Conservation (phyloP, 2,329 filamentous ascomycete species). For the Colletotrichum orbiculare region DNA sequence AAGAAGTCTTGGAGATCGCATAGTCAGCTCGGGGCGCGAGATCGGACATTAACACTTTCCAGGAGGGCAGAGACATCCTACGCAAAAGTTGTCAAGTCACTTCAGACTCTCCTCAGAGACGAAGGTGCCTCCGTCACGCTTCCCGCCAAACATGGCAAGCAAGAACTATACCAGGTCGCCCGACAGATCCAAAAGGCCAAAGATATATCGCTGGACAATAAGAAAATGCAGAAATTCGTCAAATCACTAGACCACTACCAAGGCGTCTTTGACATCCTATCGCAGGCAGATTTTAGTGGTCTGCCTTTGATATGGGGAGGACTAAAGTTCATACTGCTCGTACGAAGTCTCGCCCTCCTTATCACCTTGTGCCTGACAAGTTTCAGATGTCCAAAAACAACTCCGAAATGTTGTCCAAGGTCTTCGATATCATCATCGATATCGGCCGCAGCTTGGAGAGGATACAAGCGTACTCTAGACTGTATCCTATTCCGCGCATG, state of each 20-base stretch:
- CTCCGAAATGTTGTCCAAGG: constrained; percentile 38
- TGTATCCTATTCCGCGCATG: constrained; percentile 42
- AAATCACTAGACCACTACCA: constrained; percentile 40
- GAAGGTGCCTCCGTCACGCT: constrained; percentile 35
- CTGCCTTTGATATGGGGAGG: constrained; percentile 43
- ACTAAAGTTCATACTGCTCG: constrained; percentile 37
- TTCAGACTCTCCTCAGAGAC: constrained; percentile 38
- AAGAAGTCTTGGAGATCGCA: neutral
- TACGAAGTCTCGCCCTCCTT: neutral
- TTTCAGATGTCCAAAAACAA: constrained; percentile 41
- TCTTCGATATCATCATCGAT: constrained; percentile 42
- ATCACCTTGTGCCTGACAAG: neutral
- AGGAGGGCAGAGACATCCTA: constrained; percentile 38
- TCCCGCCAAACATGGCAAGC: constrained; percentile 26
- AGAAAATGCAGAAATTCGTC: constrained; percentile 38
- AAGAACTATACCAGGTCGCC: constrained; percentile 38
- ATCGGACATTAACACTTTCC: neutral
- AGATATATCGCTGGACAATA: constrained; percentile 31
- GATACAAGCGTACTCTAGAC: constrained; percentile 38
- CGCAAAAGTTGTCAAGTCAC: constrained; percentile 37
- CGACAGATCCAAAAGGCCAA: constrained; percentile 31
- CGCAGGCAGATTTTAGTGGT: constrained; percentile 41
- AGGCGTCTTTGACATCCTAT: constrained; percentile 43
- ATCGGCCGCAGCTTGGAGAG: constrained; percentile 41
- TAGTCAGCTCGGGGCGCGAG: neutral